Conservation (phyloP, 2,329 filamentous ascomycete species). For the Xylariomycetidae sp. region DNA sequence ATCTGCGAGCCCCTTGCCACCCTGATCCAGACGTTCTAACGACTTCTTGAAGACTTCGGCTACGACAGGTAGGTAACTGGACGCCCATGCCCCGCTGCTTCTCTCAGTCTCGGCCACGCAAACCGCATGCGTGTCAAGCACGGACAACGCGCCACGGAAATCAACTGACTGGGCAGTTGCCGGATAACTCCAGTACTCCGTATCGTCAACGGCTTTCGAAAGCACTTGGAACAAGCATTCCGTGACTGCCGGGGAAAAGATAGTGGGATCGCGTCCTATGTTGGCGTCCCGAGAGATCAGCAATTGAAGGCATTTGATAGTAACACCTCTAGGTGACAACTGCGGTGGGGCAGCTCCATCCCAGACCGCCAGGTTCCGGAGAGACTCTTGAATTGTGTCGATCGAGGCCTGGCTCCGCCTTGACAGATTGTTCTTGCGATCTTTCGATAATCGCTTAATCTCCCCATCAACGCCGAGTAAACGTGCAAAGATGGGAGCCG, state of each 20-base stretch:
- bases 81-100: conserved; percentile 39
- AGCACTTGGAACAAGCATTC: conserved; percentile 44
- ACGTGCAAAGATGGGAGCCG: conserved; percentile 47
- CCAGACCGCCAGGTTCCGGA: conserved; percentile 56
- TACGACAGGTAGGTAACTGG: conserved; percentile 44
- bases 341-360: conserved; percentile 39
- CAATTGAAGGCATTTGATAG: conserved; percentile 57
- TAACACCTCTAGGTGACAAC: conserved; percentile 58
- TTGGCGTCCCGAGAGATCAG: conserved; percentile 46
- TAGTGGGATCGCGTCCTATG: conserved; percentile 38
- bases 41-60: conserved; percentile 40
- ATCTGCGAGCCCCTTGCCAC: conserved; percentile 35
- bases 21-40: conserved; percentile 27
- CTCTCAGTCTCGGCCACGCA: conserved; percentile 36
- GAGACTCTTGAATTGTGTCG: conserved; percentile 42
- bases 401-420: conserved; percentile 55
- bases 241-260: conserved; percentile 44
- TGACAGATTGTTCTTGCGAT: conserved; percentile 64
- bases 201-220: conserved; percentile 25
- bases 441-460: conserved; percentile 54
- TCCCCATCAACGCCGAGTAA: conserved; percentile 50
- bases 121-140: conserved; percentile 50
- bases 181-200: conserved; percentile 31
- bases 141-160: conserved; percentile 38
- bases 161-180: conserved; percentile 27